Percentiles rank a stretch among this genome's conserved stretches.
phyloP scores from a whole-genome alignment of 225 moss, liverwort and hornwort species.

The Bryoerythrophyllum caledonicum region DNA sequence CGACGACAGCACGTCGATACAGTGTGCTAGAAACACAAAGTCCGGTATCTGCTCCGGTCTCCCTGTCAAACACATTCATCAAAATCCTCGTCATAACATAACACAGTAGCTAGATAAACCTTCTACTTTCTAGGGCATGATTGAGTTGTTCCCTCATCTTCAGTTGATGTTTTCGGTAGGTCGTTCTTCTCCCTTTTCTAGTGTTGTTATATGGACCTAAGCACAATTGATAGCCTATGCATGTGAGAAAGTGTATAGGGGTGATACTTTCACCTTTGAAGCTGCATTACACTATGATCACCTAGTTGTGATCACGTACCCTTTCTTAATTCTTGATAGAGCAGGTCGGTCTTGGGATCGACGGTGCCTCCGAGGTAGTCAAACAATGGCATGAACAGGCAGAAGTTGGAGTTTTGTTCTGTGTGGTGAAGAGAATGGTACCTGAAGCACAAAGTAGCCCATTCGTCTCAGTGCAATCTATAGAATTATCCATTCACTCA shows the following conservation, averaged over 20 bases:
- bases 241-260: too few species aligned
- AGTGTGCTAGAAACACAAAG: constrained; percentile 86
- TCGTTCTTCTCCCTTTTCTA: too few species aligned
- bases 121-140: too few species aligned
- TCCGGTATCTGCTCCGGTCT: constrained; percentile 59
- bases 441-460: constrained; percentile 23
- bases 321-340: constrained; percentile 48
- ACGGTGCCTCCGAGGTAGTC: constrained; percentile 88
- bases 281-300: too few species aligned
- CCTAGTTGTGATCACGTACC: constrained; percentile 39
- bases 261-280: too few species aligned
- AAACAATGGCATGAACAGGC: constrained; percentile 88
- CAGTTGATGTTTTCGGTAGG: too few species aligned
- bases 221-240: too few species aligned
- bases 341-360: constrained; percentile 51
- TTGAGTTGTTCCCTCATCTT: too few species aligned
- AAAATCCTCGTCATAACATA: neutral
- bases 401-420: constrained; percentile 68
- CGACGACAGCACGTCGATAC: constrained; percentile 78
- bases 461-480: neutral
- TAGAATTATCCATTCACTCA: too few species aligned
- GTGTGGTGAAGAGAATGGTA: constrained; percentile 90
- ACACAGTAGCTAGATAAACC: too few species aligned
- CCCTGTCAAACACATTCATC: constrained; percentile 29
- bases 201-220: too few species aligned